phyloP scores from a whole-genome alignment of 495 filamentous ascomycete genomes.

The Lophiostoma macrostomum region DNA sequence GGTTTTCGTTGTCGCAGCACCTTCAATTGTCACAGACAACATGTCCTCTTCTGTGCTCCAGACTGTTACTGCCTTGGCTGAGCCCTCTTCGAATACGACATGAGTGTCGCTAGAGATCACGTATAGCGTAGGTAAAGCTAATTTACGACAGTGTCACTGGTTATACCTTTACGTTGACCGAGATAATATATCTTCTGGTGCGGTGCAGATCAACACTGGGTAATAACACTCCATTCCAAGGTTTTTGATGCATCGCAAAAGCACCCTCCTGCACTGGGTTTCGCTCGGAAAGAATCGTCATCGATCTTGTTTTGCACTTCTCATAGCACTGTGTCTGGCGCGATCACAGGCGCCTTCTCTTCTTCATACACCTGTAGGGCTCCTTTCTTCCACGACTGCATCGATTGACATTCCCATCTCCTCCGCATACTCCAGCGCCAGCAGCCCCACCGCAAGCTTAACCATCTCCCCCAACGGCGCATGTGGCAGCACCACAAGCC shows the following conservation, averaged over 20 bases:
- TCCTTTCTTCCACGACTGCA: not conserved
- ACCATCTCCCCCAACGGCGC: slow-evolving; percentile 7
- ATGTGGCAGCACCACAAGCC: slow-evolving; percentile 3
- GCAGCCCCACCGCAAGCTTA: not conserved
- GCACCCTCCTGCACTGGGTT: too few species aligned
- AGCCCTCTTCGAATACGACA: slow-evolving; percentile 14
- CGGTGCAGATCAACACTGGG: not conserved
- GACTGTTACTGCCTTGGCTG: not conserved
- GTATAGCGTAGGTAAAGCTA: not conserved
- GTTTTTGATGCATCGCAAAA: not conserved
- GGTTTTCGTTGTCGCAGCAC: slow-evolving; percentile 15
- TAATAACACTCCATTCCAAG: not conserved
- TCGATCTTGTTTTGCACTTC: too few species aligned
- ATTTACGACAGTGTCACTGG: not conserved
- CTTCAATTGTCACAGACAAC: slow-evolving; percentile 6
- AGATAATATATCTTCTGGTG: not conserved
- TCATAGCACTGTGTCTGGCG: slow-evolving; percentile 3
- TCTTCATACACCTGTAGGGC: not conserved
- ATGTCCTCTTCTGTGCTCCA: not conserved
- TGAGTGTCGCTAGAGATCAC: not conserved
- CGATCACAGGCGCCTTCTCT: not conserved
- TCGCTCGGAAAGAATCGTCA: too few species aligned
- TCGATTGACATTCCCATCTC: not conserved
- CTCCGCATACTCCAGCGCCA: not conserved
- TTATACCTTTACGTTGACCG: slow-evolving; percentile 11